These are phyloP conservation scores for Cadophora malorum DNA, from an alignment of 2,329 filamentous ascomycete species.

Conservation along the genomic window DNA sequence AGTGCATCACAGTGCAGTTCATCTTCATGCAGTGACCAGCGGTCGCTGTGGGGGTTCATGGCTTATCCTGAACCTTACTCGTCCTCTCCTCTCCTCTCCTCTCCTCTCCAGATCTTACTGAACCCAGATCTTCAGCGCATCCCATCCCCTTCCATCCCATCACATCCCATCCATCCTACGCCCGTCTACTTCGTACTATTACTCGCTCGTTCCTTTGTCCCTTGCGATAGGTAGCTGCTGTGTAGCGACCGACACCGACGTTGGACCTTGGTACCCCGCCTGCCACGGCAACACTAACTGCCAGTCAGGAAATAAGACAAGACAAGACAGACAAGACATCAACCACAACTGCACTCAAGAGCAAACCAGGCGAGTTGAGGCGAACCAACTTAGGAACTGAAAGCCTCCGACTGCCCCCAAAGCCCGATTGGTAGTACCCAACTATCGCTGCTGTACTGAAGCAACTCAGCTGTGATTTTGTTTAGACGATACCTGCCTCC, in stretches of 20 bases:
- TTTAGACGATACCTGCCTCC: no score
- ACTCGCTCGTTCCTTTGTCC: slow-evolving; percentile 2
- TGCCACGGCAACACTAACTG: background rate
- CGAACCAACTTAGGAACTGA: background rate
- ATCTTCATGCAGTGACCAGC: background rate
- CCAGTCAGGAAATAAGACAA: background rate
- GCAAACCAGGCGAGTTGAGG: background rate
- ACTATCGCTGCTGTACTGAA: no score
- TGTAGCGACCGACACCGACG: background rate
- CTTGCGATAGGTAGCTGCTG: background rate
- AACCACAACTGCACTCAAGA: background rate
- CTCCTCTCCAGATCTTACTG: background rate
- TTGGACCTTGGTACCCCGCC: background rate
- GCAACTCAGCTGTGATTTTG: no score
- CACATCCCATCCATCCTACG: background rate
- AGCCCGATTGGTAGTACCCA: no score
- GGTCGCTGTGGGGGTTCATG: background rate
- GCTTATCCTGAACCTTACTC: background rate
- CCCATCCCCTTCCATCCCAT: background rate
- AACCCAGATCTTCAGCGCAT: background rate
- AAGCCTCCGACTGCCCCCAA: background rate
- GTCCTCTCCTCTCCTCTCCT: background rate
- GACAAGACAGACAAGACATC: background rate
- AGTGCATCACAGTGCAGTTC: slow-evolving; percentile 4
- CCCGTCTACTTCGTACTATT: background rate